phyloP scores from a whole-genome alignment of 129 eudicot genomes.

The Saposhnikovia divaricata region DNA sequence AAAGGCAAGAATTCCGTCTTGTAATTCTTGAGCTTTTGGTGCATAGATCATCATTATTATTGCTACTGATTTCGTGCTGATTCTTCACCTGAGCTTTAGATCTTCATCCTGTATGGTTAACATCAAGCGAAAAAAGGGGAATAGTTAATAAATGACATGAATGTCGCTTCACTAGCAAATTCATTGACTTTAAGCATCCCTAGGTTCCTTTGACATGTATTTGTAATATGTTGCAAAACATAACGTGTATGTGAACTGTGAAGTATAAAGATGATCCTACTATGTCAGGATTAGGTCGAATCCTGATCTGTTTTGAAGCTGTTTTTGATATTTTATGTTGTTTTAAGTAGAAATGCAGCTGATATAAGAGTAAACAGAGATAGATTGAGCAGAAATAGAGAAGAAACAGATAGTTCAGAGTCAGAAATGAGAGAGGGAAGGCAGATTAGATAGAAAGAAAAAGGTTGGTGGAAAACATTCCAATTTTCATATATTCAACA shows the following conservation, averaged over 20 bases:
- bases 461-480: too few relatives aligned
- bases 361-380: too few relatives aligned
- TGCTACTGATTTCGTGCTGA: not conserved
- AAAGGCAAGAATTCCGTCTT: not conserved
- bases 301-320: too few relatives aligned
- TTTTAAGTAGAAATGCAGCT: too few relatives aligned
- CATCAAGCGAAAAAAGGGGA: not conserved
- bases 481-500: too few relatives aligned
- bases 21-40: not conserved
- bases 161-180: not conserved
- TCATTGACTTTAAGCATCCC: not conserved
- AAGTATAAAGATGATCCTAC: too few relatives aligned
- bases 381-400: too few relatives aligned
- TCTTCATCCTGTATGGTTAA: not conserved
- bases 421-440: too few relatives aligned
- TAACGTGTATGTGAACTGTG: not conserved
- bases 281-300: too few relatives aligned
- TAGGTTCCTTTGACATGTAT: not conserved
- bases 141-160: not conserved
- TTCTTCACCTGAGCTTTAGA: not conserved
- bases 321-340: too few relatives aligned
- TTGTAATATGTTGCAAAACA: not conserved
- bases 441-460: too few relatives aligned
- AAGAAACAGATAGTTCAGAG: too few relatives aligned
- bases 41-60: not conserved